These are phyloP conservation scores for Mycena galericulata DNA, from an alignment of 768 basidiomycete species.

Conservation along the genomic window DNA sequence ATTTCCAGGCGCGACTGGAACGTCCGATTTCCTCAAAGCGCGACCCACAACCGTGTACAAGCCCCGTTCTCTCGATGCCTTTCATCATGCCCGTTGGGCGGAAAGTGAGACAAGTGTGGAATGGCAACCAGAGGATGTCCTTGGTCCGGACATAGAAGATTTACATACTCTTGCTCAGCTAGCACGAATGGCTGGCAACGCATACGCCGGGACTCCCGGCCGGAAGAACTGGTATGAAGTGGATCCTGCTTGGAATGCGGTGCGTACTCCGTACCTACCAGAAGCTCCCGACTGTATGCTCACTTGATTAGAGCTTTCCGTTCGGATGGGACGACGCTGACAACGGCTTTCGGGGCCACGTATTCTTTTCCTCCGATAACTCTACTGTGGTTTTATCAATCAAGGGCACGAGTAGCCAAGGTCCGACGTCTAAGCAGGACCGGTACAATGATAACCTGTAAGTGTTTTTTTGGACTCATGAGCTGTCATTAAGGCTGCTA, in stretches of 20 bases:
- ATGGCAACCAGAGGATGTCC: conserved; percentile 77
- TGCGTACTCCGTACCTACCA: conserved; percentile 38
- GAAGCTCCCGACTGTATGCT: conserved; percentile 15
- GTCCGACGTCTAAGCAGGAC: conserved; percentile 90
- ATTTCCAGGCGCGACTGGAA: not conserved
- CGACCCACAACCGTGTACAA: conserved; percentile 69
- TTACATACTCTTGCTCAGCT: conserved; percentile 84
- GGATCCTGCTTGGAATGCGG: conserved; percentile 78
- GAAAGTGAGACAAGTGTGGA: conserved; percentile 66
- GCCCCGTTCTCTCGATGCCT: conserved; percentile 63
- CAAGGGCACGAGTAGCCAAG: conserved; percentile 87
- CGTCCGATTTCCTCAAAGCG: conserved; percentile 50
- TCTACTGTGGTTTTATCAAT: conserved; percentile 88
- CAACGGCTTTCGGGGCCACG: conserved; percentile 91
- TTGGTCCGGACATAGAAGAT: conserved; percentile 84
- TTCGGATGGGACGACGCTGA: conserved; percentile 78
- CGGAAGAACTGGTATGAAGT: conserved; percentile 86
- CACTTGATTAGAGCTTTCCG: conserved; percentile 71
- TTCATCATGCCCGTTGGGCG: conserved; percentile 63
- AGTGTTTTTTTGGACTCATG: conserved; percentile 21
- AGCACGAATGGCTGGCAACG: conserved; percentile 90
- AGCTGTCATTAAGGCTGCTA: conserved; percentile 7
- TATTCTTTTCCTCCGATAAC: conserved; percentile 84
- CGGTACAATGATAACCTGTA: conserved; percentile 91
- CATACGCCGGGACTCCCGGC: conserved; percentile 83